phyloP scores from a whole-genome alignment of 2,329 filamentous ascomycete species.

The Trichoderma koningiopsis region DNA sequence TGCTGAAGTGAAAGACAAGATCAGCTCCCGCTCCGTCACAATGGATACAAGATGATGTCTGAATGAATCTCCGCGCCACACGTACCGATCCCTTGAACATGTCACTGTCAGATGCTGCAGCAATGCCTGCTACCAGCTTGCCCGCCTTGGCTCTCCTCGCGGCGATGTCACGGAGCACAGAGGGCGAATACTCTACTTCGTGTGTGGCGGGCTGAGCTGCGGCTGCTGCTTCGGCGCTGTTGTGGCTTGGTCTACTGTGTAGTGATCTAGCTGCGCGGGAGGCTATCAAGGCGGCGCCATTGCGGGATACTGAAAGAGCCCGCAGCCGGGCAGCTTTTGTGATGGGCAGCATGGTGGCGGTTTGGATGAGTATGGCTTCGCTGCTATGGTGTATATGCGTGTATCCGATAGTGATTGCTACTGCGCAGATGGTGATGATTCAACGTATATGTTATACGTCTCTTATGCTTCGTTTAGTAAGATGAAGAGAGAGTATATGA shows the following conservation, averaged over 20 bases:
- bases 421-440: neutral
- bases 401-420: neutral
- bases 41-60: neutral
- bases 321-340: conserved; percentile 31
- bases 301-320: conserved; percentile 7
- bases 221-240: conserved; percentile 33
- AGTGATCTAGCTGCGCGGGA: conserved; percentile 25
- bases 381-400: neutral
- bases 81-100: conserved; percentile 77
- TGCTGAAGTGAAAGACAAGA: conserved; percentile 31
- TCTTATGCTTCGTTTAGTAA: neutral
- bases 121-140: conserved; percentile 72
- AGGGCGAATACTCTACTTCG: conserved; percentile 31
- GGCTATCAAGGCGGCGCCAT: conserved; percentile 6
- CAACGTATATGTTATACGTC: neutral
- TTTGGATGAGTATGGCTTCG: neutral
- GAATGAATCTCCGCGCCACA: neutral
- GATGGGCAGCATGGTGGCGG: conserved; percentile 30
- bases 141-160: conserved; percentile 66
- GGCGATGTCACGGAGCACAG: conserved; percentile 37
- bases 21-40: neutral
- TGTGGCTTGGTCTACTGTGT: conserved; percentile 29
- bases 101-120: conserved; percentile 75
- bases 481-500: neutral
- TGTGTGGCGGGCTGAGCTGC: conserved; percentile 32